A percentile compares a stretch with the other conserved stretches of the same genome.
phyloP scores from a whole-genome alignment of 2,329 filamentous ascomycete species.

The Alternaria sp. region DNA sequence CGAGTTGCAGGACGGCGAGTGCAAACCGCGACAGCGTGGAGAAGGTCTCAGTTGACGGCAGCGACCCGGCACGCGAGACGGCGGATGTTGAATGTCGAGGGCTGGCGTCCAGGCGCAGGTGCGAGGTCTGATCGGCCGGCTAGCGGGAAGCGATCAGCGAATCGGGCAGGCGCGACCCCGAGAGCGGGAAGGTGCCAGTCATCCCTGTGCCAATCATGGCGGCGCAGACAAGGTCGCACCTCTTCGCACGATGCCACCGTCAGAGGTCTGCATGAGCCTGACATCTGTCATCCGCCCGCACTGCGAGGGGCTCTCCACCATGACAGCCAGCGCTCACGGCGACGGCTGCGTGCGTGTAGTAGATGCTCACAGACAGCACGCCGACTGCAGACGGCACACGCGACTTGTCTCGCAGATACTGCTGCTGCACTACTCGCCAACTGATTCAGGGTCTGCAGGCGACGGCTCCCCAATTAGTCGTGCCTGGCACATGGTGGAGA shows the following conservation, averaged over 20 bases:
- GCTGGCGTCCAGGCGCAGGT: conserved; percentile 10
- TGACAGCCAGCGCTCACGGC: background rate
- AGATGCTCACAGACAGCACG: background rate
- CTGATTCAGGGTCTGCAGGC: conserved; percentile 16
- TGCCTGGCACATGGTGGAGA: conserved; percentile 18
- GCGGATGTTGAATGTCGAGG: conserved; percentile 21
- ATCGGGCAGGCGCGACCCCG: conserved; percentile 27
- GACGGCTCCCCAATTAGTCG: conserved; percentile 6
- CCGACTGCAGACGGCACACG: background rate
- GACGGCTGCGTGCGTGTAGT: background rate
- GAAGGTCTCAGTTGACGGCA: background rate
- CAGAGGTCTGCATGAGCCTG: conserved; percentile 19
- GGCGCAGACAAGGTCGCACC: conserved; percentile 24
- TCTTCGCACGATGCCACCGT: conserved; percentile 34
- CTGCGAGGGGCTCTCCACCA: conserved; percentile 14
- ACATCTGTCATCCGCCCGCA: conserved; percentile 38
- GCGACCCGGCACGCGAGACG: conserved; percentile 12
- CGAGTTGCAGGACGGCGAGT: background rate
- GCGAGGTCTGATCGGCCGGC: conserved; percentile 43
- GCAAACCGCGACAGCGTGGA: conserved; percentile 1
- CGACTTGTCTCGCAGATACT: background rate
- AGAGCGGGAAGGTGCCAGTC: conserved; percentile 24
- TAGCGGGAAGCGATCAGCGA: conserved; percentile 31
- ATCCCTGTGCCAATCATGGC: conserved; percentile 43
- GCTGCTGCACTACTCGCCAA: background rate